Conservation (phyloP, 2,329 filamentous ascomycete genomes). For the Neopestalotiopsis clavispora region DNA sequence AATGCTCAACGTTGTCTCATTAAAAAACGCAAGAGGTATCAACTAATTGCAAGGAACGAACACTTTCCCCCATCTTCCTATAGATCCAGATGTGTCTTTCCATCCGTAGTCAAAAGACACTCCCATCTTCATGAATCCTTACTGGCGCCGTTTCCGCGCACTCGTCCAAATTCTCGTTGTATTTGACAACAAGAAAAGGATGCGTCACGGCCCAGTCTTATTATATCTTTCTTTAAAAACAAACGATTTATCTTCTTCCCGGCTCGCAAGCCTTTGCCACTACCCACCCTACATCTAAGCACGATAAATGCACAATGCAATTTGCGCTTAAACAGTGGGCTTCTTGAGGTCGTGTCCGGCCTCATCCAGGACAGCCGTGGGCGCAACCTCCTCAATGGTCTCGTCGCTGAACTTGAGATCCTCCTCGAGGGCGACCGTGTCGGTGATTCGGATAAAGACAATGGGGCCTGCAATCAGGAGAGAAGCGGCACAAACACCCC, state of each 20-base stretch:
- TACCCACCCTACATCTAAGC: too few relatives aligned
- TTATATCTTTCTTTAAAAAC: not conserved
- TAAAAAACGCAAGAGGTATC: slow-evolving; percentile 8
- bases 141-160: too few relatives aligned
- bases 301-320: not conserved
- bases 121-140: not conserved
- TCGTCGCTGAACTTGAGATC: slow-evolving; percentile 87
- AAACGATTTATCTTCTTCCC: not conserved
- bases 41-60: slow-evolving; percentile 5
- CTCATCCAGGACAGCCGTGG: slow-evolving; percentile 30
- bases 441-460: slow-evolving; percentile 78
- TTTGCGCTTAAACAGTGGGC: slow-evolving; percentile 4
- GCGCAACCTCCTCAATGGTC: slow-evolving; percentile 72
- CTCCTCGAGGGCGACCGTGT: slow-evolving; percentile 80
- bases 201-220: too few relatives aligned
- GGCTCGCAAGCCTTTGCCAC: too few relatives aligned
- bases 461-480: slow-evolving; percentile 80
- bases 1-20: not conserved
- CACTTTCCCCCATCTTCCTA: not conserved
- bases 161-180: too few relatives aligned
- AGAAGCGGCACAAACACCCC: slow-evolving; percentile 76
- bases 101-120: not conserved
- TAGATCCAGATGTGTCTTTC: not conserved
- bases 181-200: too few relatives aligned
- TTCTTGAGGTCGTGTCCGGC: slow-evolving; percentile 23